These are phyloP conservation scores for Tranzscheliella williamsii DNA, from an alignment of 1,284 basidiomycete genomes.

Conservation along the genomic window DNA sequence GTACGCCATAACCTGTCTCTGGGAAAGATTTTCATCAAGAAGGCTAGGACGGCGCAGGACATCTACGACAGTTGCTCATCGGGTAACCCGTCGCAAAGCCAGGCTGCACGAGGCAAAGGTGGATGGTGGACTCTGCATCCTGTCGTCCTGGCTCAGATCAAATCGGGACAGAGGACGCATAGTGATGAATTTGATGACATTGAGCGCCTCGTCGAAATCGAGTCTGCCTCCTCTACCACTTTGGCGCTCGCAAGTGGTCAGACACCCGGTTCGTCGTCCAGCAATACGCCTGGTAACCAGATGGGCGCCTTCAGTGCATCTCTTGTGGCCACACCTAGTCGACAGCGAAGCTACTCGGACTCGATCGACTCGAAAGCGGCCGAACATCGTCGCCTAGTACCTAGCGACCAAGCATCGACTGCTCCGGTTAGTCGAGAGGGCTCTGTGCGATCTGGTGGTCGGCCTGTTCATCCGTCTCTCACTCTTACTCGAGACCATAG, in stretches of 20 bases:
- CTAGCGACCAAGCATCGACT: constrained; percentile 8
- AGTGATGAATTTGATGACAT: constrained; percentile 39
- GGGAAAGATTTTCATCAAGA: constrained; percentile 53
- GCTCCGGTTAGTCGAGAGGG: constrained; percentile 23
- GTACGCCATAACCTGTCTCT: constrained; percentile 55
- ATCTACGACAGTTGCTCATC: constrained; percentile 49
- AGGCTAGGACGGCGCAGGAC: constrained; percentile 40
- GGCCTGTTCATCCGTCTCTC: no score
- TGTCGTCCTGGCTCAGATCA: constrained; percentile 32
- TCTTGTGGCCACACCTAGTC: neutral
- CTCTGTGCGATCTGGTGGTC: neutral
- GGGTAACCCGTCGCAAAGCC: constrained; percentile 40
- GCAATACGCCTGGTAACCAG: neutral
- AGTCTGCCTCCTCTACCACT: constrained; percentile 13
- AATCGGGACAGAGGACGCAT: constrained; percentile 25
- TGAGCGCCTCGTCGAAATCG: constrained; percentile 32
- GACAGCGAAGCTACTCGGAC: constrained; percentile 42
- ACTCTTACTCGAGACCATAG: no score
- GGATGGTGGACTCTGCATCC: constrained; percentile 50
- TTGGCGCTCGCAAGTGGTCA: no score
- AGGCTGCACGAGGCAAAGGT: constrained; percentile 46
- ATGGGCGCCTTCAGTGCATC: neutral
- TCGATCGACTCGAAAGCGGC: constrained; percentile 14
- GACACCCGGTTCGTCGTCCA: no score
- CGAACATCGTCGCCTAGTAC: constrained; percentile 8